These are phyloP conservation scores for Hyphopichia khmerensis DNA, from an alignment of 1,139 yeast species.

Conservation along the genomic window DNA sequence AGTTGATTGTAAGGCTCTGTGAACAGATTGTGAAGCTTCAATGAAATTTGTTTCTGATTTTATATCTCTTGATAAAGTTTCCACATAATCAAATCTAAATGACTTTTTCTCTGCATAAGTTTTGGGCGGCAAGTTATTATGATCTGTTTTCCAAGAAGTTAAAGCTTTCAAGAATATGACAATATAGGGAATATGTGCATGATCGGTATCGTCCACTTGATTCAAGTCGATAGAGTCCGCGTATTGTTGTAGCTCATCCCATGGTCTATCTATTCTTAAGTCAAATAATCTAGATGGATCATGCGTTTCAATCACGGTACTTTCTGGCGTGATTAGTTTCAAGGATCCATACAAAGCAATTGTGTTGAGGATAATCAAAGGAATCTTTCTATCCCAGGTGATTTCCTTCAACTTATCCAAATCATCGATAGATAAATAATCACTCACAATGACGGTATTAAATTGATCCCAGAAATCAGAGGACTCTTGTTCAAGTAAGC, in stretches of 20 bases:
- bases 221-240: slow-evolving; percentile 52
- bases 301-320: slow-evolving; percentile 75
- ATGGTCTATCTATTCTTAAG: slow-evolving; percentile 68
- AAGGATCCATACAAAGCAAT: slow-evolving; percentile 72
- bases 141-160: slow-evolving; percentile 39
- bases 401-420: slow-evolving; percentile 29
- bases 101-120: slow-evolving; percentile 46
- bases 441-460: slow-evolving; percentile 52
- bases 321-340: slow-evolving; percentile 49
- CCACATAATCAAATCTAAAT: slow-evolving; percentile 41
- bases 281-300: slow-evolving; percentile 63
- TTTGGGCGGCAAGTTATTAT: slow-evolving; percentile 38
- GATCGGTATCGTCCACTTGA: slow-evolving; percentile 47
- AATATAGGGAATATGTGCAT: slow-evolving; percentile 74
- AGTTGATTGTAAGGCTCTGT: slow-evolving; percentile 47
- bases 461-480: slow-evolving; percentile 49
- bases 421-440: slow-evolving; percentile 16
- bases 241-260: slow-evolving; percentile 65
- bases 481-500: slow-evolving; percentile 15
- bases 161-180: slow-evolving; percentile 62
- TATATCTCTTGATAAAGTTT: slow-evolving; percentile 34
- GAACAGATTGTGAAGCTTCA: slow-evolving; percentile 64
- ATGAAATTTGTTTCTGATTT: slow-evolving; percentile 58
- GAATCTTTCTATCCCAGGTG: slow-evolving; percentile 49
- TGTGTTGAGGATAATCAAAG: slow-evolving; percentile 52